Percentiles rank a stretch among this genome's conserved stretches.
phyloP scores from a whole-genome alignment of 179 eudicot species.

The Beta corolliflora region DNA sequence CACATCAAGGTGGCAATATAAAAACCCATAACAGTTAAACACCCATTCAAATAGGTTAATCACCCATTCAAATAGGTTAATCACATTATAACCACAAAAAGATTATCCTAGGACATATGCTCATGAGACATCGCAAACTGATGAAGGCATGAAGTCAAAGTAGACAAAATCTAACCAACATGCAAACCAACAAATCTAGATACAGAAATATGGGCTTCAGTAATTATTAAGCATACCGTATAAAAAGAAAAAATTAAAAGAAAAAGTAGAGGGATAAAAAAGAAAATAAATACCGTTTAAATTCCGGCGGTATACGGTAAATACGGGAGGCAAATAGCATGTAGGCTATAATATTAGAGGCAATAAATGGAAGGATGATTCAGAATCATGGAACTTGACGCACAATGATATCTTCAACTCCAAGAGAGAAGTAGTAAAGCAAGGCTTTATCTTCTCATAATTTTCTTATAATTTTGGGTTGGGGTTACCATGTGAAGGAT shows the following conservation, averaged over 20 bases:
- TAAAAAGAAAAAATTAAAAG: too few relatives aligned
- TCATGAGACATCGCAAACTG: neutral
- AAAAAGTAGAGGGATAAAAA: too few relatives aligned
- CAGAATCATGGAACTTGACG: neutral
- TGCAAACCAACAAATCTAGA: neutral
- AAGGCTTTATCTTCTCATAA: neutral
- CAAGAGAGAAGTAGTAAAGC: too few relatives aligned
- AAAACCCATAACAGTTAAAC: neutral
- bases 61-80: neutral
- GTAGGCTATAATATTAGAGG: neutral
- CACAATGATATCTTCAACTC: neutral
- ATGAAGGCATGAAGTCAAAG: neutral
- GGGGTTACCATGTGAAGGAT: too few relatives aligned
- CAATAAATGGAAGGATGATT: neutral
- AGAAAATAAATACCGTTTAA: too few relatives aligned
- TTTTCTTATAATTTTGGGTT: neutral
- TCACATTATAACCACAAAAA: neutral
- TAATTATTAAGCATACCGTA: neutral
- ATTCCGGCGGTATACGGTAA: too few relatives aligned
- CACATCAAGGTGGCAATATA: neutral
- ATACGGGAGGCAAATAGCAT: too few relatives aligned
- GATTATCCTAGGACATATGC: neutral
- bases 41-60: neutral
- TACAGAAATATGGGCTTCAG: neutral
- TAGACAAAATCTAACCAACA: constrained; percentile 3